Percentiles rank a stretch among this genome's conserved stretches.
These are phyloP conservation scores for Cercospora sojina DNA, from an alignment of 2,329 filamentous ascomycete species.

Conservation along the genomic window DNA sequence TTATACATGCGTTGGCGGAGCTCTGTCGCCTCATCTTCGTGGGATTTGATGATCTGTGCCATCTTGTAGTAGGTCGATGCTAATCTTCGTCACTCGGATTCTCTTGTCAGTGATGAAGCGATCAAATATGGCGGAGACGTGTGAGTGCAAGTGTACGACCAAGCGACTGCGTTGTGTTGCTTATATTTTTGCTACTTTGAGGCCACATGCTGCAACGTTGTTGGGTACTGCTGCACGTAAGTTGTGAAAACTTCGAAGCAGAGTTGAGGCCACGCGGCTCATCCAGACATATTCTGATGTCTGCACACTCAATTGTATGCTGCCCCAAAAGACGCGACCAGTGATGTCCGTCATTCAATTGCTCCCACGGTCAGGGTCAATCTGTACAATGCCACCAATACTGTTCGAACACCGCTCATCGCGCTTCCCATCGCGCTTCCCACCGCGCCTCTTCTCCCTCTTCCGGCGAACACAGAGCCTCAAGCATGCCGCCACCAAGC, in stretches of 20 bases:
- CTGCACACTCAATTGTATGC: not conserved
- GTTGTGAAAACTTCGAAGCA: not conserved
- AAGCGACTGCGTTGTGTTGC: not conserved
- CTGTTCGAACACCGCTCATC: too few species aligned
- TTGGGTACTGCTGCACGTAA: not conserved
- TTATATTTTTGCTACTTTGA: not conserved
- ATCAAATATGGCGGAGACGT: not conserved
- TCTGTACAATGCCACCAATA: not conserved
- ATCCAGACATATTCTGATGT: not conserved
- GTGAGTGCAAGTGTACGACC: not conserved
- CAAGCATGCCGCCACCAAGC: not conserved
- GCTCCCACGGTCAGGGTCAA: not conserved
- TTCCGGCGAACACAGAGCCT: not conserved
- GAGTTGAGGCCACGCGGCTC: not conserved
- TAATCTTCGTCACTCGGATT: not conserved
- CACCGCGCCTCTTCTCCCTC: not conserved
- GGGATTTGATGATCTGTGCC: not conserved
- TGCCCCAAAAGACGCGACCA: too few species aligned
- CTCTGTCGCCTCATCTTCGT: not conserved
- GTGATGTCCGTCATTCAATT: too few species aligned
- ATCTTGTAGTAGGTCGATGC: not conserved
- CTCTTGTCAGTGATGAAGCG: not conserved
- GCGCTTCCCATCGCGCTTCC: too few species aligned
- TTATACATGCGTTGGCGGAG: not conserved
- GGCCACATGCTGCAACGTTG: not conserved